Conservation (phyloP, 2,329 filamentous ascomycete genomes). For the Talaromyces sp. region DNA sequence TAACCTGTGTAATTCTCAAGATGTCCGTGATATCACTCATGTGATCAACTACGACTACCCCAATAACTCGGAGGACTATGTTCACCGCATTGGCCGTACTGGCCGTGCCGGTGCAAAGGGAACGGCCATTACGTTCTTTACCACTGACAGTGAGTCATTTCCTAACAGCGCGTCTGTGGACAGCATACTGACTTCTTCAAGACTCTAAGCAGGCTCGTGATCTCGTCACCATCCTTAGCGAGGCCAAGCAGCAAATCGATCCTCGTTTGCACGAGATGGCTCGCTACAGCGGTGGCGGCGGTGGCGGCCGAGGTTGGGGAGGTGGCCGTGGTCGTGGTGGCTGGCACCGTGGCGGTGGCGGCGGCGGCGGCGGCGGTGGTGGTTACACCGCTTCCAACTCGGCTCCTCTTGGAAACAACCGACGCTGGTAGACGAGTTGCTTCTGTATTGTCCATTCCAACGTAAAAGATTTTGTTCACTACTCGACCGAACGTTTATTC, state of each 20-base stretch:
- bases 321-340: slow-evolving; percentile 52
- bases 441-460: not conserved
- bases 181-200: slow-evolving; percentile 32
- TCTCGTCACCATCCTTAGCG: slow-evolving; percentile 83
- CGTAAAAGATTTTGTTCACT: slow-evolving; percentile 6
- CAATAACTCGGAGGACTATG: slow-evolving; percentile 76
- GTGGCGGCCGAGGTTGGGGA: slow-evolving; percentile 64
- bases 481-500: slow-evolving; percentile 5
- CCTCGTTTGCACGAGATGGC: slow-evolving; percentile 94
- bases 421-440: slow-evolving; percentile 51
- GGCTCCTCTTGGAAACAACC: slow-evolving; percentile 54
- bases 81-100: slow-evolving; percentile 66
- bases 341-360: slow-evolving; percentile 13
- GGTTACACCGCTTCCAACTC: slow-evolving; percentile 57
- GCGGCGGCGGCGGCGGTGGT: slow-evolving; percentile 24
- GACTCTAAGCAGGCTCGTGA: slow-evolving; percentile 95
- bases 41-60: slow-evolving; percentile 99
- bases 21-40: slow-evolving; percentile 99
- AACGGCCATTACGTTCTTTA: slow-evolving; percentile 97
- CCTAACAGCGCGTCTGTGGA: slow-evolving; percentile 12
- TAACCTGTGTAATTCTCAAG: slow-evolving; percentile 76
- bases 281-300: slow-evolving; percentile 82
- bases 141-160: slow-evolving; percentile 85
- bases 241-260: slow-evolving; percentile 98
- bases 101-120: slow-evolving; percentile 77